Conservation (phyloP, 371 early-diverging fungal species). For the Actinomortierella wolfii region DNA sequence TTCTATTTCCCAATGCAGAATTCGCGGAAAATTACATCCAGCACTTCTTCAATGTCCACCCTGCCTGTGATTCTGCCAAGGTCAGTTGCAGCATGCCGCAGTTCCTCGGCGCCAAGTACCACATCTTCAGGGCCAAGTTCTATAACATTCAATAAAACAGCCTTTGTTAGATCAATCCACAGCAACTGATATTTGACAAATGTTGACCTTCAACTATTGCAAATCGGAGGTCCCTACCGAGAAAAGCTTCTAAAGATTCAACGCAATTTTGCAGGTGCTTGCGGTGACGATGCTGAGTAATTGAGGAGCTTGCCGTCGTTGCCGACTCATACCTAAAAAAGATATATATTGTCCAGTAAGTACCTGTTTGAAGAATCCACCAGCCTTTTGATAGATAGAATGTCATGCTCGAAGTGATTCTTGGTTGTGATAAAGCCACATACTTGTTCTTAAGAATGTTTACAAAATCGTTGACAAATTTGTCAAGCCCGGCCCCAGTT, state of each 20-base stretch:
- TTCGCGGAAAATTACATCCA: slow-evolving; percentile 78
- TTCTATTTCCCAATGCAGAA: slow-evolving; percentile 86
- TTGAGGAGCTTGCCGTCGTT: slow-evolving; percentile 50
- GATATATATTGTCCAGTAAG: not conserved
- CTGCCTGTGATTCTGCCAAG: slow-evolving; percentile 79
- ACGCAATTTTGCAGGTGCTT: slow-evolving; percentile 67
- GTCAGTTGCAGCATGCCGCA: slow-evolving; percentile 71
- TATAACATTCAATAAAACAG: slow-evolving; percentile 11
- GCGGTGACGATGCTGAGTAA: slow-evolving; percentile 81
- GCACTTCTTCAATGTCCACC: slow-evolving; percentile 76
- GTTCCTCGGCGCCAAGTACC: slow-evolving; percentile 81
- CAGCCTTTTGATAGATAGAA: too few species aligned
- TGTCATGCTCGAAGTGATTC: not conserved
- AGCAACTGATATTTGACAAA: not conserved
- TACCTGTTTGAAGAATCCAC: not conserved
- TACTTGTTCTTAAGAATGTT: slow-evolving; percentile 56
- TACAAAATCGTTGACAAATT: slow-evolving; percentile 59
- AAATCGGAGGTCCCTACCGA: slow-evolving; percentile 45
- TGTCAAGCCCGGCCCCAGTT: slow-evolving; percentile 63
- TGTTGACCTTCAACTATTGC: not conserved
- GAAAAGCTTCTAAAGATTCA: slow-evolving; percentile 55
- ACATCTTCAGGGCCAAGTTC: slow-evolving; percentile 50
- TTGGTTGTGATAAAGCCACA: slow-evolving; percentile 1
- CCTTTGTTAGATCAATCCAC: not conserved
- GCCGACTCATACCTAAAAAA: slow-evolving; percentile 56